These are phyloP conservation scores for Chlamydomonas schloesseri DNA, from an alignment of 139 green algal genomes.

Conservation along the genomic window DNA sequence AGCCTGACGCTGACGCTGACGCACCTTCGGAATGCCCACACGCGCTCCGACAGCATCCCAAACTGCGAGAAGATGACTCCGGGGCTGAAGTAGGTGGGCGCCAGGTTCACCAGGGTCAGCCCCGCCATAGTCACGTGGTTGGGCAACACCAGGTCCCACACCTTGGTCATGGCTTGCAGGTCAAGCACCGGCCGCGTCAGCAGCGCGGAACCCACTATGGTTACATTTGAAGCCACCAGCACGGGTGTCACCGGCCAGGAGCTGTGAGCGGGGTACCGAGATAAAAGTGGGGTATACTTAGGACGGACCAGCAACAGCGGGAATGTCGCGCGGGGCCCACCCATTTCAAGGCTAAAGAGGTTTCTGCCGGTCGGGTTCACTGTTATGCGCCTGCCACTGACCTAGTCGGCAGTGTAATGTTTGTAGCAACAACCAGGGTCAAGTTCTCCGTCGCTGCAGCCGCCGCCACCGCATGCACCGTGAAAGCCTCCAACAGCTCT, in stretches of 20 bases:
- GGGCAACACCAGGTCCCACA: constrained; percentile 7
- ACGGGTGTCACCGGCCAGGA: neutral
- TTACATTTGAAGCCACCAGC: neutral
- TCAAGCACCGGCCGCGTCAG: constrained; percentile 11
- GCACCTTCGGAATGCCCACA: constrained; percentile 26
- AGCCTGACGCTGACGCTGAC: too few relatives aligned
- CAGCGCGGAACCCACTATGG: neutral
- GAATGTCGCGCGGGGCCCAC: too few relatives aligned
- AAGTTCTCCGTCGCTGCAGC: neutral
- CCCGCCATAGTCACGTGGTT: neutral
- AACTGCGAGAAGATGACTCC: neutral
- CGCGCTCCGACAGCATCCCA: constrained; percentile 2
- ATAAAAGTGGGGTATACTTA: too few relatives aligned
- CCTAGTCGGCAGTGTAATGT: neutral
- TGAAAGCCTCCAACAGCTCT: constrained; percentile 26
- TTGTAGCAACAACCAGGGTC: neutral
- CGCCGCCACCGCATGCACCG: neutral
- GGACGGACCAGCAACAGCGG: too few relatives aligned
- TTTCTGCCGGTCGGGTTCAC: too few relatives aligned
- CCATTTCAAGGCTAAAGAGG: too few relatives aligned
- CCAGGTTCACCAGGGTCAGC: constrained; percentile 12
- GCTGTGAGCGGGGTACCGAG: neutral
- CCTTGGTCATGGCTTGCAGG: neutral
- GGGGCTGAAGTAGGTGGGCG: constrained; percentile 13
- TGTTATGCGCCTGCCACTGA: neutral